A percentile compares a stretch with the other conserved stretches of the same genome.
phyloP scores from a whole-genome alignment of 768 basidiomycete species.

The Rhodotorula babjevae region DNA sequence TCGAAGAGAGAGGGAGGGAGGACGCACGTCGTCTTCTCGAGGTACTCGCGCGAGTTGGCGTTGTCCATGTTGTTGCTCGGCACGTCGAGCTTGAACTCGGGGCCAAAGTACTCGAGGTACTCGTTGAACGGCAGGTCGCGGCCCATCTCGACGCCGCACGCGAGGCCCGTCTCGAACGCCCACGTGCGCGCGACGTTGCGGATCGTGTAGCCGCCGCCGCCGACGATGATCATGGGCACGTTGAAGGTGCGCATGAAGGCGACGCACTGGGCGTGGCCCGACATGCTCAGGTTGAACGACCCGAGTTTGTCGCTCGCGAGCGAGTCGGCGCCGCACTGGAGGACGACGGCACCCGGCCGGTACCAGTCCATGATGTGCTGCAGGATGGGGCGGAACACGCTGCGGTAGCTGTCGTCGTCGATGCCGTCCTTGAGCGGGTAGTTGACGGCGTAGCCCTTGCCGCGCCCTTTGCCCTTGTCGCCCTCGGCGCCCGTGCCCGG shows the following conservation, averaged over 20 bases:
- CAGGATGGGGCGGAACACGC: conserved; percentile 87
- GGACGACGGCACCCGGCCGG: conserved; percentile 76
- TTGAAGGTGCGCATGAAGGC: conserved; percentile 75
- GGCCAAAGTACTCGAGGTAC: conserved; percentile 97
- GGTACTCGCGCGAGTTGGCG: conserved; percentile 72
- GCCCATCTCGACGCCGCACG: conserved; percentile 74
- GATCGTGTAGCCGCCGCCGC: conserved; percentile 94
- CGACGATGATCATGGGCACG: conserved; percentile 82
- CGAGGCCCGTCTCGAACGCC: conserved; percentile 95
- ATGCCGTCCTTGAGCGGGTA: conserved; percentile 92
- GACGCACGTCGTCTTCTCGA: conserved; percentile 71
- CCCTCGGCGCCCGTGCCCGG: conserved; percentile 82
- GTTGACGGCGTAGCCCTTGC: conserved; percentile 84
- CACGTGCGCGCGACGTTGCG: conserved; percentile 92
- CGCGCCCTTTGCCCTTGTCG: conserved; percentile 74
- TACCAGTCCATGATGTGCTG: conserved; percentile 79
- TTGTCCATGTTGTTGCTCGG: conserved; percentile 91
- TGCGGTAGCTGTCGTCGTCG: conserved; percentile 77
- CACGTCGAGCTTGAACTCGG: conserved; percentile 87
- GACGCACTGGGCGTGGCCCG: conserved; percentile 84
- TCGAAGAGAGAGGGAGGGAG: background rate
- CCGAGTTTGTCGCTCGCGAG: conserved; percentile 91
- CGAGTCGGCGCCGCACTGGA: conserved; percentile 96
- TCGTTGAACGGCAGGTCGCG: conserved; percentile 77
- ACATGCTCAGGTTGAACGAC: conserved; percentile 91